Percentiles rank a stretch among this genome's conserved stretches.
These are phyloP conservation scores for Lactifluus rugatus DNA, from an alignment of 768 basidiomycete genomes.

Conservation along the genomic window DNA sequence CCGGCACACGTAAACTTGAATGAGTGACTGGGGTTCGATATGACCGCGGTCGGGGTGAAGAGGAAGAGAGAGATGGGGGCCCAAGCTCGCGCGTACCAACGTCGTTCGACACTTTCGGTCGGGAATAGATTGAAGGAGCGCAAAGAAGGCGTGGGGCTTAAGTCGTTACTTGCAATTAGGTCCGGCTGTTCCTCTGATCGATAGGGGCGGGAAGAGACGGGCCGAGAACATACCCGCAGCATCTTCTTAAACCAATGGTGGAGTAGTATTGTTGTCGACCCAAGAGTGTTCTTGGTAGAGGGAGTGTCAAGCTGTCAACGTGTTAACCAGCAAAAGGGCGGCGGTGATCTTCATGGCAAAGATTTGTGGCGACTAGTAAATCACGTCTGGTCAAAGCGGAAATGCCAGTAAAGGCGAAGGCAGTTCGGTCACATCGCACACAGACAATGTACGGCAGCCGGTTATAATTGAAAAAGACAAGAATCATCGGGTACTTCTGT, in stretches of 20 bases:
- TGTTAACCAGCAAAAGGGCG: not conserved
- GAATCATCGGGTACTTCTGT: not conserved
- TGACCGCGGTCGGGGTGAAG: not conserved
- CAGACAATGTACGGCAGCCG: not conserved
- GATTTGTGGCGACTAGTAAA: not conserved
- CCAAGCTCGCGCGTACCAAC: not conserved
- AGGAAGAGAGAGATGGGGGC: not conserved
- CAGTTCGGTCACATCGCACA: not conserved
- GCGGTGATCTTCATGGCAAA: not conserved
- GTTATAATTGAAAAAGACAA: not conserved
- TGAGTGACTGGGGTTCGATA: not conserved
- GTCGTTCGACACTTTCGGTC: not conserved
- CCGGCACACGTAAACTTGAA: not conserved
- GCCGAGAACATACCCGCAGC: not conserved
- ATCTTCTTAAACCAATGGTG: too few relatives aligned
- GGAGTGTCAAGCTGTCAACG: too few relatives aligned
- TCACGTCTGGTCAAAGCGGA: not conserved
- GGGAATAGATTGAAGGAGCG: not conserved
- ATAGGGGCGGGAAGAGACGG: not conserved
- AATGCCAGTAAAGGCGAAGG: not conserved
- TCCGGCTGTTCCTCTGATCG: not conserved
- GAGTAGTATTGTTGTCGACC: not conserved
- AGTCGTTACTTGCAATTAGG: not conserved
- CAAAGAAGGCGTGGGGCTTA: not conserved
- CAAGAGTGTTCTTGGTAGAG: not conserved